These are phyloP conservation scores for Neonectria ditissima DNA, from an alignment of 2,329 filamentous ascomycete genomes.

Conservation along the genomic window DNA sequence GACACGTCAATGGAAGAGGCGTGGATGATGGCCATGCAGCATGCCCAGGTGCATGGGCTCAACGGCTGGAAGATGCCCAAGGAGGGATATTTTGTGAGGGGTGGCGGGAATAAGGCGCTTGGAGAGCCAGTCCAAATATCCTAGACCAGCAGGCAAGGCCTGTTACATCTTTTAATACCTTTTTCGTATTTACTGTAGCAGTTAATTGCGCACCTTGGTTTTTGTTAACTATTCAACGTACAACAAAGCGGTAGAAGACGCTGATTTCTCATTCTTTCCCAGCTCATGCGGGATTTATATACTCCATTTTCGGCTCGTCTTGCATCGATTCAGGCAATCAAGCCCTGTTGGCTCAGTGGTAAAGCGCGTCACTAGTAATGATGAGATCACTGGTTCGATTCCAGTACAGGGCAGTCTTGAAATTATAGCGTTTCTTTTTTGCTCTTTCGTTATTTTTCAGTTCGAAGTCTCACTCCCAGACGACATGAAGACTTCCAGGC, in stretches of 20 bases:
- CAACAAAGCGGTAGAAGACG: no score
- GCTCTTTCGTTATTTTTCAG: no score
- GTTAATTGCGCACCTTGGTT: no score
- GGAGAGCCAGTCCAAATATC: neutral
- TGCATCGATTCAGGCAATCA: neutral
- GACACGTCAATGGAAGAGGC: slow-evolving; percentile 59
- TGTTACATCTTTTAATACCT: no score
- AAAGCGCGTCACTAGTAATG: slow-evolving; percentile 31
- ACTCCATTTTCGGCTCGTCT: no score
- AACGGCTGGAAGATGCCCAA: slow-evolving; percentile 58
- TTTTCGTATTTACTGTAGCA: no score
- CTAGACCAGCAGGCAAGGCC: no score
- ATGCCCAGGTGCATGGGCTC: slow-evolving; percentile 51
- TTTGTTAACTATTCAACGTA: no score
- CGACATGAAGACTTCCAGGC: no score
- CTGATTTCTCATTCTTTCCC: no score
- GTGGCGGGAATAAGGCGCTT: slow-evolving; percentile 5
- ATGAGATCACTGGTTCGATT: slow-evolving; percentile 32
- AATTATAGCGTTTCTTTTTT: neutral
- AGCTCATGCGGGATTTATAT: no score
- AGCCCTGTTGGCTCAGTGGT: slow-evolving; percentile 30
- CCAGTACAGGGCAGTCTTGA: slow-evolving; percentile 25
- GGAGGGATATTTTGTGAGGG: slow-evolving; percentile 59
- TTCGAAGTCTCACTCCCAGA: no score
- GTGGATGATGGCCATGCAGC: slow-evolving; percentile 60